Percentiles rank a stretch among this genome's conserved stretches.
Evolutionary conservation across 2,329 filamentous ascomycete species (phyloP).

Genomic region (Fusarium poae): DNA sequence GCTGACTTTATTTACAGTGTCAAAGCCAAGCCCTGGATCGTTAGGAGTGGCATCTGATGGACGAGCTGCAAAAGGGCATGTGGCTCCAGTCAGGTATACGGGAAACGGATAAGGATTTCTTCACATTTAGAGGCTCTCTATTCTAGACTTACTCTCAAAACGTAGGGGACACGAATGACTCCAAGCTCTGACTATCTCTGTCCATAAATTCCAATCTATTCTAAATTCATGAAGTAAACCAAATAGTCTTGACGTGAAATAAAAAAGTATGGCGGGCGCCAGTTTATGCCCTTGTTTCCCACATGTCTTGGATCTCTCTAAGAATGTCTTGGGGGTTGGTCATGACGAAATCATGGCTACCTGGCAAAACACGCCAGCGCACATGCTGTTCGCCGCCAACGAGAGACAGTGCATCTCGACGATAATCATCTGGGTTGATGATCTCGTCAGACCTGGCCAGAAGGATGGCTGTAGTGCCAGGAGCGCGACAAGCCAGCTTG

Average conservation of each 20-base stretch:
- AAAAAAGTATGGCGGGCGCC: not conserved
- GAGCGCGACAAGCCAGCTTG: constrained; percentile 57
- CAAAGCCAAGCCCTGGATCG: constrained; percentile 70
- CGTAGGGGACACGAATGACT: constrained; percentile 7
- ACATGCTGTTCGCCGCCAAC: constrained; percentile 64
- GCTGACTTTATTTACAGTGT: constrained; percentile 59
- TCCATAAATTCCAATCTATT: not conserved
- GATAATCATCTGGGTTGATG: constrained; percentile 65
- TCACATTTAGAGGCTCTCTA: constrained; percentile 11
- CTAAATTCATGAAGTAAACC: not conserved
- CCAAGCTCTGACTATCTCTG: constrained; percentile 16
- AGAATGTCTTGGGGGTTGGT: constrained; percentile 63
- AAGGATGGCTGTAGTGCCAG: constrained; percentile 64
- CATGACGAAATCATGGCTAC: constrained; percentile 73
- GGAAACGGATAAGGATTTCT: constrained; percentile 2
- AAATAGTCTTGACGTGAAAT: not conserved
- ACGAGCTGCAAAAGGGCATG: not conserved
- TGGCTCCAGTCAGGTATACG: not conserved
- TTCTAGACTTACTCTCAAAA: constrained; percentile 27
- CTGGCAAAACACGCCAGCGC: constrained; percentile 64
- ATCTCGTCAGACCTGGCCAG: constrained; percentile 66
- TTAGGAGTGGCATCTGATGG: constrained; percentile 46
- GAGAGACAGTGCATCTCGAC: constrained; percentile 63
- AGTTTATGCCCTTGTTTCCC: constrained; percentile 51
- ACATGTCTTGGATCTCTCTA: constrained; percentile 62